A percentile compares a stretch with the other conserved stretches of the same genome.
These are phyloP conservation scores for Trichoderma guizhouense DNA, from an alignment of 2,329 filamentous ascomycete genomes.

Conservation along the genomic window DNA sequence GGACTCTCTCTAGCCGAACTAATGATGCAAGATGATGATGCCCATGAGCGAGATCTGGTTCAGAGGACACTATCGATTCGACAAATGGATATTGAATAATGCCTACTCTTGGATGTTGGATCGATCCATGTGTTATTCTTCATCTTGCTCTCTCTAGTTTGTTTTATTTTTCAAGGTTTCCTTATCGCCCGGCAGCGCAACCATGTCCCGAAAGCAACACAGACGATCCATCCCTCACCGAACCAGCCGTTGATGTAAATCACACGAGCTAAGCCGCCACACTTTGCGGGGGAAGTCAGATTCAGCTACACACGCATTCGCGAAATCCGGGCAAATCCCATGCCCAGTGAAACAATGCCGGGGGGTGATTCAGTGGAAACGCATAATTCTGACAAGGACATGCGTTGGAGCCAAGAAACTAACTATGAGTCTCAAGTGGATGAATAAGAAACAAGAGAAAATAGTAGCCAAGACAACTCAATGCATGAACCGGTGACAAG, in stretches of 20 bases:
- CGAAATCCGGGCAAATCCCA: background rate
- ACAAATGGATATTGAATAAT: background rate
- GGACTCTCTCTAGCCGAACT: background rate
- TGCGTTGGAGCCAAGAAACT: background rate
- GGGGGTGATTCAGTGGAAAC: background rate
- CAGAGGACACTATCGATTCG: background rate
- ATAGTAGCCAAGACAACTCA: background rate
- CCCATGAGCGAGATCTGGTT: slow-evolving; percentile 8
- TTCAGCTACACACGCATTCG: background rate
- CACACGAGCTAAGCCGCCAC: slow-evolving; percentile 7
- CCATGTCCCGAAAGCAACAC: background rate
- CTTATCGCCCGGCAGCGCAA: background rate
- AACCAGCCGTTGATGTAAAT: slow-evolving; percentile 2
- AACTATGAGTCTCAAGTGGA: background rate
- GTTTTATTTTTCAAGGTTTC: background rate
- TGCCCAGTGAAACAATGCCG: background rate
- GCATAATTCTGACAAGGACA: background rate
- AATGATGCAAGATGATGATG: slow-evolving; percentile 10
- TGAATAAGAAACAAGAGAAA: background rate
- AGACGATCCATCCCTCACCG: background rate
- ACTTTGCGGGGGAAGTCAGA: background rate
- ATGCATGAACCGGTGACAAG: background rate
- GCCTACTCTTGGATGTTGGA: background rate
- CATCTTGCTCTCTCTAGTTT: no score
- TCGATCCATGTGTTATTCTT: background rate